A percentile compares a stretch with the other conserved stretches of the same genome.
Evolutionary conservation across 495 filamentous ascomycete genomes (phyloP).

Genomic region (Podospora didyma): DNA sequence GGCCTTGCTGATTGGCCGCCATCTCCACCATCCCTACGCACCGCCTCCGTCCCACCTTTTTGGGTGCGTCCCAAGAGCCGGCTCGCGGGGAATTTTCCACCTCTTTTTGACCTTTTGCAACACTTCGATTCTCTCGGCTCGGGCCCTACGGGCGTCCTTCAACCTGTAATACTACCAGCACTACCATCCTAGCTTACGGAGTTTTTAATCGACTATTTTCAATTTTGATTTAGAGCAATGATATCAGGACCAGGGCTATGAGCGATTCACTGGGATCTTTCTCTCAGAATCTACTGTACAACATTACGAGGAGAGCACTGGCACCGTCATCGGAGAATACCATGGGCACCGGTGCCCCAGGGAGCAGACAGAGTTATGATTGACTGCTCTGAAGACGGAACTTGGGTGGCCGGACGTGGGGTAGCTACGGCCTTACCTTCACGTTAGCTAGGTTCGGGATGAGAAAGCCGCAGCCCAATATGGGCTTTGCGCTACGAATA

Average conservation of each 20-base stretch:
- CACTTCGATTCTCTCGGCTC: slow-evolving; percentile 10
- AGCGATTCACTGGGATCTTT: slow-evolving; percentile 4
- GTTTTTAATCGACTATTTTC: slow-evolving; percentile 25
- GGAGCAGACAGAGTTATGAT: slow-evolving; percentile 15
- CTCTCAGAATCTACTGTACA: slow-evolving; percentile 11
- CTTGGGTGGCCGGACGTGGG: too few relatives aligned
- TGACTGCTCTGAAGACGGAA: slow-evolving; percentile 1
- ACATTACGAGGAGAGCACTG: slow-evolving; percentile 18
- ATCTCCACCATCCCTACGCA: background rate
- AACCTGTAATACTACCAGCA: slow-evolving; percentile 26
- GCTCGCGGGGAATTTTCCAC: slow-evolving; percentile 14
- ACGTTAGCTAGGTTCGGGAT: too few relatives aligned
- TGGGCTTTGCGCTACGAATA: too few relatives aligned
- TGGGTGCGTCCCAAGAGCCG: slow-evolving; percentile 22
- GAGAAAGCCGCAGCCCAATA: too few relatives aligned
- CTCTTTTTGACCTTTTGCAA: slow-evolving; percentile 8
- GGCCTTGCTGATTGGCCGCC: background rate
- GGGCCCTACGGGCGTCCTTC: slow-evolving; percentile 10
- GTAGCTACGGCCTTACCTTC: too few relatives aligned
- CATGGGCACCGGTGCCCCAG: slow-evolving; percentile 21
- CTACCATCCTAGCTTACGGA: slow-evolving; percentile 20
- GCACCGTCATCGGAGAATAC: slow-evolving; percentile 22
- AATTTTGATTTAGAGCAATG: slow-evolving; percentile 13
- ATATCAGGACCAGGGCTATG: slow-evolving; percentile 20
- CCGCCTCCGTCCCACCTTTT: background rate